Evolutionary conservation across 176 grass and related monocot species (phyloP).

Genomic region (Phragmites australis): DNA sequence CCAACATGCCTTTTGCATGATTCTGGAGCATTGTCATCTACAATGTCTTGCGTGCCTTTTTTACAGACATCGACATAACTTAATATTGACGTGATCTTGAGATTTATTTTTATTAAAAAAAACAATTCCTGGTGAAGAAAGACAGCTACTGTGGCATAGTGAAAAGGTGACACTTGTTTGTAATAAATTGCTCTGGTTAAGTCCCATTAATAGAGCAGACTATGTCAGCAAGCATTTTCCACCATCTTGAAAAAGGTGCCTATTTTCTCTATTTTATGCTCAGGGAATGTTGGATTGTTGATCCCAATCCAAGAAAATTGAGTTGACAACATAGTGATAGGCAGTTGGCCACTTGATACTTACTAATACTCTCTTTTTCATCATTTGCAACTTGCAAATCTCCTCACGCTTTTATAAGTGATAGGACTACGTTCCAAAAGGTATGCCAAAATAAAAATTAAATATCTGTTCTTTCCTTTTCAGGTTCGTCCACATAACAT

Average conservation of each 20-base stretch:
- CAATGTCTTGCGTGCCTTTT: no score
- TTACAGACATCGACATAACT: not conserved
- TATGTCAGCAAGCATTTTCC: not conserved
- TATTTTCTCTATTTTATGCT: constrained; percentile 3
- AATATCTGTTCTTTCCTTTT: not conserved
- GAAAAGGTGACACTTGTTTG: not conserved
- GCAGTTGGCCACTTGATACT: not conserved
- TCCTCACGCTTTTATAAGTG: not conserved
- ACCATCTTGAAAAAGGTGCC: not conserved
- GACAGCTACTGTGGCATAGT: not conserved
- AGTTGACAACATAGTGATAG: not conserved
- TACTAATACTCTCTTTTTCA: constrained; percentile 3
- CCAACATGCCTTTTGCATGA: no score
- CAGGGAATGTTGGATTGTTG: not conserved
- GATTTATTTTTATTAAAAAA: not conserved
- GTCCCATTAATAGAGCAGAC: not conserved
- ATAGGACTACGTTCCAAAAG: not conserved
- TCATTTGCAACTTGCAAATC: not conserved
- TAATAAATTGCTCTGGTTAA: not conserved
- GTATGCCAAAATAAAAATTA: not conserved
- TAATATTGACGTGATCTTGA: not conserved
- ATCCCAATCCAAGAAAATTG: not conserved
- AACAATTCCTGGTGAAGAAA: not conserved
- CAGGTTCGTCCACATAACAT: not conserved
- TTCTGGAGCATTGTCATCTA: no score